A percentile compares a stretch with the other conserved stretches of the same genome.
These are phyloP conservation scores for Elaeis guineensis DNA, from an alignment of 176 grass and related monocot genomes.

Conservation along the genomic window DNA sequence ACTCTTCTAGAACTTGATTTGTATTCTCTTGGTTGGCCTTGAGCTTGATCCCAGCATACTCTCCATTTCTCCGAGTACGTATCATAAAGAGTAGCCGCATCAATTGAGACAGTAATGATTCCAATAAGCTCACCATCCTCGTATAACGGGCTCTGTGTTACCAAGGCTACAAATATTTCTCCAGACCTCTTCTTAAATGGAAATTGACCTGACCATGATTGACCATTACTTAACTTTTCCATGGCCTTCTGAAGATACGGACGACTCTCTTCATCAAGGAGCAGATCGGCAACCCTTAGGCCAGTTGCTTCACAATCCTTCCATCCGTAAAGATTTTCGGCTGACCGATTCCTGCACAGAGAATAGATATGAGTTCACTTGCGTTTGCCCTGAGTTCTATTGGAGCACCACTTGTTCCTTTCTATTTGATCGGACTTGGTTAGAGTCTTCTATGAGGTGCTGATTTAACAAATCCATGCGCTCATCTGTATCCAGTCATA, in stretches of 20 bases:
- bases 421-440: no score
- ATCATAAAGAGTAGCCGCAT: conserved; percentile 1
- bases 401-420: no score
- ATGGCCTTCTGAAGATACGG: not conserved
- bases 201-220: conserved; percentile 8
- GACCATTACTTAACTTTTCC: not conserved
- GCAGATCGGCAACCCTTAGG: not conserved
- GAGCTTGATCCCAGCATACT: not conserved
- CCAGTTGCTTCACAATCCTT: conserved; percentile 9
- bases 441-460: no score
- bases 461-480: no score
- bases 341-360: conserved; percentile 7
- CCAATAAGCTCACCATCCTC: conserved; percentile 5
- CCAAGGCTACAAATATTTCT: not conserved
- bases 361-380: no score
- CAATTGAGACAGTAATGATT: conserved; percentile 10
- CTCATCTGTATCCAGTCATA: no score
- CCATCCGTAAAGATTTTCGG: conserved; percentile 18
- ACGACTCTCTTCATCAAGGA: not conserved
- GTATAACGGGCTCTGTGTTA: conserved; percentile 2
- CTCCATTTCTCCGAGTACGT: not conserved
- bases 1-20: not conserved
- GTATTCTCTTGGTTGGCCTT: no score
- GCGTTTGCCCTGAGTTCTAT: no score
- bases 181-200: conserved; percentile 11